phyloP scores from a whole-genome alignment of 2,329 filamentous ascomycete species.

The Botryotinia narcissicola region DNA sequence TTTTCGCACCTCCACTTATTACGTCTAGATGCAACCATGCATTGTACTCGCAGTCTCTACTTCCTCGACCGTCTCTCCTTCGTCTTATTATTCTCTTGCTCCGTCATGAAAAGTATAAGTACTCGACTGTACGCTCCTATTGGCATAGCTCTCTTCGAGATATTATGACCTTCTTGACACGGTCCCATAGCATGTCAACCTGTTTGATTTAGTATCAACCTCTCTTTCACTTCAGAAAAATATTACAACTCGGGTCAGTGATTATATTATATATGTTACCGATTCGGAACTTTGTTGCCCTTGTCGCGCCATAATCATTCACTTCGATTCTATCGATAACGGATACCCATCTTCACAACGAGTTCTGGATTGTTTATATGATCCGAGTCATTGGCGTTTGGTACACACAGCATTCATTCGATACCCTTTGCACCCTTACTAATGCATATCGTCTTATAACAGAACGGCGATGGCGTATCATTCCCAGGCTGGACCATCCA shows the following conservation, averaged over 20 bases:
- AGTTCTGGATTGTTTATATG: not conserved
- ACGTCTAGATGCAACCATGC: conserved; percentile 19
- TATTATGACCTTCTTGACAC: conserved; percentile 18
- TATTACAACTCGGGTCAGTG: not conserved
- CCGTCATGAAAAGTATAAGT: conserved; percentile 17
- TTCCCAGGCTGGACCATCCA: conserved; percentile 21
- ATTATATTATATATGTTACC: not conserved
- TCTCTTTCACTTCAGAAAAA: too few relatives aligned
- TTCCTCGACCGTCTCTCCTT: not conserved
- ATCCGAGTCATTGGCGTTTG: not conserved
- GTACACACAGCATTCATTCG: not conserved
- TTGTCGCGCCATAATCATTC: not conserved
- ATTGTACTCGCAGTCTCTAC: conserved; percentile 8
- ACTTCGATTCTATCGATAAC: not conserved
- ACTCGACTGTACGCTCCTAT: conserved; percentile 5
- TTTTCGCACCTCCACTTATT: conserved; percentile 11
- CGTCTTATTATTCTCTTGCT: conserved; percentile 4
- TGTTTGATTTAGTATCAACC: conserved; percentile 6
- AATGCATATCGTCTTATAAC: conserved; percentile 7
- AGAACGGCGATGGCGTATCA: conserved; percentile 21
- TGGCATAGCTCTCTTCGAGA: not conserved
- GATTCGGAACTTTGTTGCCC: not conserved
- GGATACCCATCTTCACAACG: not conserved
- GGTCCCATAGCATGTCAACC: not conserved
- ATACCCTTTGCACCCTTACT: not conserved